Percentiles rank a stretch among this genome's conserved stretches.
Evolutionary conservation across 495 filamentous ascomycete species (phyloP).

Genomic region (Penicillium parvum): DNA sequence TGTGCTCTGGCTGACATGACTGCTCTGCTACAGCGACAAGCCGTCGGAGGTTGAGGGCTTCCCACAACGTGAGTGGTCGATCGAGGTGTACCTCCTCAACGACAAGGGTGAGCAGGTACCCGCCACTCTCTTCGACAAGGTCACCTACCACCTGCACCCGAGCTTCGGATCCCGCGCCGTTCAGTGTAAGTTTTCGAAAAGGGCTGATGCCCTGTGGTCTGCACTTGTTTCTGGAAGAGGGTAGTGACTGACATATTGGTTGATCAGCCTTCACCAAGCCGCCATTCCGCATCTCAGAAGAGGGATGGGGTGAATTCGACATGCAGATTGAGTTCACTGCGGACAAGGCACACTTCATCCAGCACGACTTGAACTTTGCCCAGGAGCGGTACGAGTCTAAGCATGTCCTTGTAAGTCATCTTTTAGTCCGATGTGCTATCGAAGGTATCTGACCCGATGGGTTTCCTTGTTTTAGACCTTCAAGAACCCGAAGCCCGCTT

Average conservation of each 20-base stretch:
- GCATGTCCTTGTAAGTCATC: slow-evolving; percentile 63
- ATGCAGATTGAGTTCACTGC: slow-evolving; percentile 78
- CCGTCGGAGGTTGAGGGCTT: slow-evolving; percentile 77
- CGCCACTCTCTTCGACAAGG: slow-evolving; percentile 85
- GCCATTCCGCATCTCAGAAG: slow-evolving; percentile 85
- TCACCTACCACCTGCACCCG: slow-evolving; percentile 85
- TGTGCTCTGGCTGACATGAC: slow-evolving; percentile 5
- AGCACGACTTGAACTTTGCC: slow-evolving; percentile 90
- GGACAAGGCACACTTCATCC: slow-evolving; percentile 75
- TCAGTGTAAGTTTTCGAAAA: slow-evolving; percentile 56
- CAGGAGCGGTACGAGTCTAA: slow-evolving; percentile 75
- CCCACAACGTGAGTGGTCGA: slow-evolving; percentile 74
- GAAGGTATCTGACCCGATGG: background rate
- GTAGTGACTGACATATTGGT: slow-evolving; percentile 1
- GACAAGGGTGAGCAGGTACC: slow-evolving; percentile 62
- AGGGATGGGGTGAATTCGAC: slow-evolving; percentile 99
- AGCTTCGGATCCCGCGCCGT: slow-evolving; percentile 74
- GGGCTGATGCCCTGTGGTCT: background rate
- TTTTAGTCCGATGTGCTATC: background rate
- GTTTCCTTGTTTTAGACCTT: slow-evolving; percentile 56
- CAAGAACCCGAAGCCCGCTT: slow-evolving; percentile 83
- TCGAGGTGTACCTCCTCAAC: slow-evolving; percentile 57
- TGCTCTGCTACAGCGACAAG: slow-evolving; percentile 45
- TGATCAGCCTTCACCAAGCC: slow-evolving; percentile 68
- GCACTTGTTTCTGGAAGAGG: background rate